Conservation (phyloP, 805 yeast genomes). For the Phaffomyces antillensis region DNA sequence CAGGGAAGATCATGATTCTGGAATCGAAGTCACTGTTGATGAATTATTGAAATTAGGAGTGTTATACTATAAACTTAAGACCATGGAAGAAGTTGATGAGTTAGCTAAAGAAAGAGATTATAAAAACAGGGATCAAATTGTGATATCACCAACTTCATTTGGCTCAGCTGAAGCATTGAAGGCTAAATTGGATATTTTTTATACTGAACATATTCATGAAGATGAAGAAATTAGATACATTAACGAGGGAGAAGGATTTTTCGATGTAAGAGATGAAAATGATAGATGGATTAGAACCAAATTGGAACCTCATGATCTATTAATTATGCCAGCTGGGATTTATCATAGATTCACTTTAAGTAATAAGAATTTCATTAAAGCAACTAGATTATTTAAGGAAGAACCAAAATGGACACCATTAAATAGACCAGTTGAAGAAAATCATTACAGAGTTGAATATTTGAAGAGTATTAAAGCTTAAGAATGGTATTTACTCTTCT, state of each 20-base stretch:
- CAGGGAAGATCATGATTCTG: conserved; percentile 69
- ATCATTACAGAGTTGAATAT: conserved; percentile 40
- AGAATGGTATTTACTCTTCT: not conserved
- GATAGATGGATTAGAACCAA: conserved; percentile 73
- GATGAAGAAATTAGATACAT: conserved; percentile 95
- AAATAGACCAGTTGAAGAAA: conserved; percentile 54
- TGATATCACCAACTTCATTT: conserved; percentile 52
- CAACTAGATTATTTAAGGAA: conserved; percentile 80
- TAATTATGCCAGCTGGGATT: conserved; percentile 84
- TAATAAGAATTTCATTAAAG: conserved; percentile 53
- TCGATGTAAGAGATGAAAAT: conserved; percentile 67
- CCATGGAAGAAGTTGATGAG: conserved; percentile 47
- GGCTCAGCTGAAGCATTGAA: conserved; percentile 58
- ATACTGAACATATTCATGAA: conserved; percentile 86
- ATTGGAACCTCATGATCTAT: conserved; percentile 53
- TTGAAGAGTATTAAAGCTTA: conserved; percentile 19
- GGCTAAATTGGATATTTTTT: conserved; percentile 62
- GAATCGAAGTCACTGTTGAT: conserved; percentile 43
- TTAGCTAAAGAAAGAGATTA: conserved; percentile 68
- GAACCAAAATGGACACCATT: conserved; percentile 96
- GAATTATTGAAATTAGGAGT: conserved; percentile 61
- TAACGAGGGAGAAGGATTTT: conserved; percentile 84
- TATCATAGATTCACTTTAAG: conserved; percentile 89
- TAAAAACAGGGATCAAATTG: conserved; percentile 71
- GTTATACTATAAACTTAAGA: conserved; percentile 45